Percentiles rank a stretch among this genome's conserved stretches.
Evolutionary conservation across 495 filamentous ascomycete genomes (phyloP).

Genomic region (Aspergillus olivimuriae): DNA sequence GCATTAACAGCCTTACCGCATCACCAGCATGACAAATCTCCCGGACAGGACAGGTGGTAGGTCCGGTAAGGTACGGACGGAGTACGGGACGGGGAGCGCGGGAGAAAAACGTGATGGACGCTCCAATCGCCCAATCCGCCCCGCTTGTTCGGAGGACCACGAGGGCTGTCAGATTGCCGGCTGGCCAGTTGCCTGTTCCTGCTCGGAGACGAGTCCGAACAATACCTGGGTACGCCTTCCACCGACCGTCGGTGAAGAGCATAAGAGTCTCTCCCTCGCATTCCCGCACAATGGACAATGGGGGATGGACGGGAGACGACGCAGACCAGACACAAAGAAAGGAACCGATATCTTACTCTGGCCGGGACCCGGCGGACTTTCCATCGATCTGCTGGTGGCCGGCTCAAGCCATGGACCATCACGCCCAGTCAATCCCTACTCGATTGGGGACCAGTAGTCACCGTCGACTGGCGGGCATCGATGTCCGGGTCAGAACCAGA

Average conservation of each 20-base stretch:
- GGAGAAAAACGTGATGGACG: slow-evolving; percentile 13
- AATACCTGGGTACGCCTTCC: no score
- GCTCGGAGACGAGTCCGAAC: background rate
- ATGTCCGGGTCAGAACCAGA: no score
- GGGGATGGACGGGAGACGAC: background rate
- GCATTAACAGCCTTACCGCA: slow-evolving; percentile 16
- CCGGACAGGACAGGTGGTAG: no score
- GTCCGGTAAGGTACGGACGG: background rate
- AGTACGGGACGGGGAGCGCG: slow-evolving; percentile 4
- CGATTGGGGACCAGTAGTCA: background rate
- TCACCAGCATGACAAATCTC: no score
- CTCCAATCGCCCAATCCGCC: slow-evolving; percentile 12
- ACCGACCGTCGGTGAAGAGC: no score
- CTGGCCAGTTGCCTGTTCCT: slow-evolving; percentile 9
- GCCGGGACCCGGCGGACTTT: background rate
- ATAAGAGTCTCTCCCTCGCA: slow-evolving; percentile 1
- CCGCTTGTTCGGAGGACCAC: slow-evolving; percentile 20
- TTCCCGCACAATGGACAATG: background rate
- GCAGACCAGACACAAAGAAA: background rate
- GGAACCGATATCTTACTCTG: background rate
- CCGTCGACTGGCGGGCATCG: background rate
- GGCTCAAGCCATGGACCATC: background rate
- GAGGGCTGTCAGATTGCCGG: slow-evolving; percentile 13
- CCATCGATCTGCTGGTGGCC: slow-evolving; percentile 5
- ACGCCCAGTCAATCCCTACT: slow-evolving; percentile 4